A percentile compares a stretch with the other conserved stretches of the same genome.
These are phyloP conservation scores for Blumeria graminis DNA, from an alignment of 2,329 filamentous ascomycete species.

Conservation along the genomic window DNA sequence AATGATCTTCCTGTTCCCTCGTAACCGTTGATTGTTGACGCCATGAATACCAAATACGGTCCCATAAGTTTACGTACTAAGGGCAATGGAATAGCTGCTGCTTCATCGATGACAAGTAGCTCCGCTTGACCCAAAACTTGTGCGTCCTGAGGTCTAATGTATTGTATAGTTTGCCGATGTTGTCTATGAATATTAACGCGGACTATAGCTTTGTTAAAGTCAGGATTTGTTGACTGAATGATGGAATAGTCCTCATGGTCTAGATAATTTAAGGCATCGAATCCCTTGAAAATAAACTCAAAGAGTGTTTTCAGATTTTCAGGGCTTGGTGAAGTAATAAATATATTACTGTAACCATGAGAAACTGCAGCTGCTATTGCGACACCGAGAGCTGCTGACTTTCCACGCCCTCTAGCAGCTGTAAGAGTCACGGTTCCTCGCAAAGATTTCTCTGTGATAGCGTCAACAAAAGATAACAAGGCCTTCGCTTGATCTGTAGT, in stretches of 20 bases:
- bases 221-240: conserved; percentile 90
- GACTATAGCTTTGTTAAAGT: conserved; percentile 98
- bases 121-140: conserved; percentile 91
- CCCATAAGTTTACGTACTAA: conserved; percentile 86
- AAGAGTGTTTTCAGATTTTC: conserved; percentile 98
- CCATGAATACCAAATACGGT: conserved; percentile 95
- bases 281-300: conserved; percentile 95
- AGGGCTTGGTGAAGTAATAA: conserved; percentile 90
- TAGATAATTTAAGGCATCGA: conserved; percentile 78
- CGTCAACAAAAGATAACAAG: conserved; percentile 86
- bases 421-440: conserved; percentile 84
- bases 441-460: conserved; percentile 86
- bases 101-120: conserved; percentile 87
- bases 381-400: conserved; percentile 86
- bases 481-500: conserved; percentile 94
- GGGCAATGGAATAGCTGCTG: conserved; percentile 82
- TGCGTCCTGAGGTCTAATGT: conserved; percentile 88
- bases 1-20: conserved; percentile 89
- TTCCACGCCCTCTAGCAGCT: conserved; percentile 86
- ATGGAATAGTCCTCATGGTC: conserved; percentile 96
- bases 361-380: conserved; percentile 84
- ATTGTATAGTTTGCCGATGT: conserved; percentile 94
- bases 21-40: conserved; percentile 96
- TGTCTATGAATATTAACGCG: conserved; percentile 86
- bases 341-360: conserved; percentile 96